A percentile compares a stretch with the other conserved stretches of the same genome.
These are phyloP conservation scores for Mucor piriformis DNA, from an alignment of 371 early-diverging fungal species.

Conservation along the genomic window DNA sequence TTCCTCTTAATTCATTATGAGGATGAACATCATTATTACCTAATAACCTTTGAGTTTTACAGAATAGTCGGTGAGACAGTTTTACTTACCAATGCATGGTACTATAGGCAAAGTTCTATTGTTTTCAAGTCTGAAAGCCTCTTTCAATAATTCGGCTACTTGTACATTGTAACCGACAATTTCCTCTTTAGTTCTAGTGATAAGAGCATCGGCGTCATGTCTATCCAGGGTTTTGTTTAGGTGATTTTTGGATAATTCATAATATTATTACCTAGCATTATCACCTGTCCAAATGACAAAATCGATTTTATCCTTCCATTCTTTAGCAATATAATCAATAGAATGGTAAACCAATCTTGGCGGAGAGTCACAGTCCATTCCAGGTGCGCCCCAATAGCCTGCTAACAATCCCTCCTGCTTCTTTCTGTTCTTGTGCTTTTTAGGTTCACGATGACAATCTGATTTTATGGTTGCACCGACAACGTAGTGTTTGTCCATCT, in stretches of 20 bases:
- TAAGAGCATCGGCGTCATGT: constrained; percentile 69
- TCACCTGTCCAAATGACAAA: constrained; percentile 83
- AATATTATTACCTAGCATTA: constrained; percentile 69
- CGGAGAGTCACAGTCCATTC: constrained; percentile 71
- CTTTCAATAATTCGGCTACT: constrained; percentile 20
- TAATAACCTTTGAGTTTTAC: neutral
- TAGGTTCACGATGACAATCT: constrained; percentile 56
- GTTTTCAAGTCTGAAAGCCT: constrained; percentile 23
- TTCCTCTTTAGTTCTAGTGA: constrained; percentile 65
- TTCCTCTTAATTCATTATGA: constrained; percentile 59
- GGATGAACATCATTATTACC: constrained; percentile 82
- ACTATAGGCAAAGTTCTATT: constrained; percentile 47
- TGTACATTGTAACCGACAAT: constrained; percentile 55
- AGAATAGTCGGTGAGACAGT: neutral
- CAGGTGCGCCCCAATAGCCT: constrained; percentile 65
- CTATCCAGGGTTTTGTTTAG: constrained; percentile 39
- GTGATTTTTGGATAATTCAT: too few species aligned
- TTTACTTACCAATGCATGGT: constrained; percentile 44
- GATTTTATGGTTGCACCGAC: constrained; percentile 56
- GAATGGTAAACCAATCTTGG: constrained; percentile 62
- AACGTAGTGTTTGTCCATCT: constrained; percentile 58
- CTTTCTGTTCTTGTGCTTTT: constrained; percentile 27
- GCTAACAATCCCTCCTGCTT: constrained; percentile 24
- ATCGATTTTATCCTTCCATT: constrained; percentile 60
- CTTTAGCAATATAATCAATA: constrained; percentile 56